Evolutionary conservation across 768 basidiomycete species (phyloP).

Genomic region (Candolleomyces eurysporus): DNA sequence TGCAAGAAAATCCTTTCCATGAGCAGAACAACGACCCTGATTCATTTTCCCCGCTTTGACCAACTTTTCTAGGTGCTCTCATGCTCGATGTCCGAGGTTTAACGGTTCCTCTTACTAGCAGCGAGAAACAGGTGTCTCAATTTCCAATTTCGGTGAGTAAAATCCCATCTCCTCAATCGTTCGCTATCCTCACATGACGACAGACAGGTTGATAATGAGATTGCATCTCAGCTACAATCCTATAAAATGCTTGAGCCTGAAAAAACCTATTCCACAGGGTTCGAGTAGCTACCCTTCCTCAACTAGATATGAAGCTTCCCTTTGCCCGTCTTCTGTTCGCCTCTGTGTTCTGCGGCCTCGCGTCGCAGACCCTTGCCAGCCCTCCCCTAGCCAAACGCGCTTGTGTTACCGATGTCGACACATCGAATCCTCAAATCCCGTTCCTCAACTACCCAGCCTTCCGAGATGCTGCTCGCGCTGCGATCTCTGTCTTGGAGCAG

Average conservation of each 20-base stretch:
- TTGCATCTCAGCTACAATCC: too few species aligned
- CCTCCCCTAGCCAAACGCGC: neutral
- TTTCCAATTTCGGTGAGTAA: neutral
- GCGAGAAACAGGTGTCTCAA: neutral
- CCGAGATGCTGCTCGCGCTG: neutral
- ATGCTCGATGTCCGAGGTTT: too few species aligned
- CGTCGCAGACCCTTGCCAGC: neutral
- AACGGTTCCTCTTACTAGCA: too few species aligned
- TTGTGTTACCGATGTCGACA: neutral
- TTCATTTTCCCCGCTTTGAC: too few species aligned
- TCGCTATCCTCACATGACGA: neutral
- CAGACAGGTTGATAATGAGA: neutral
- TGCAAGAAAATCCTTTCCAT: too few species aligned
- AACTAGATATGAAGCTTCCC: neutral
- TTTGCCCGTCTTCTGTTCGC: neutral
- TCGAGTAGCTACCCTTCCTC: too few species aligned
- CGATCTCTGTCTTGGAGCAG: neutral
- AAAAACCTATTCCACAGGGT: too few species aligned
- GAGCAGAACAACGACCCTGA: too few species aligned
- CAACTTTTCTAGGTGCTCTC: too few species aligned
- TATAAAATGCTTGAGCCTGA: too few species aligned
- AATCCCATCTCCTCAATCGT: neutral
- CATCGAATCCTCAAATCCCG: conserved; percentile 3
- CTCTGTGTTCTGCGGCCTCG: neutral
- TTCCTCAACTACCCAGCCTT: conserved; percentile 7